Percentiles rank a stretch among this genome's conserved stretches.
Conservation (phyloP, 352 stramenopile genomes). For the Globisporangium mamillatum region DNA sequence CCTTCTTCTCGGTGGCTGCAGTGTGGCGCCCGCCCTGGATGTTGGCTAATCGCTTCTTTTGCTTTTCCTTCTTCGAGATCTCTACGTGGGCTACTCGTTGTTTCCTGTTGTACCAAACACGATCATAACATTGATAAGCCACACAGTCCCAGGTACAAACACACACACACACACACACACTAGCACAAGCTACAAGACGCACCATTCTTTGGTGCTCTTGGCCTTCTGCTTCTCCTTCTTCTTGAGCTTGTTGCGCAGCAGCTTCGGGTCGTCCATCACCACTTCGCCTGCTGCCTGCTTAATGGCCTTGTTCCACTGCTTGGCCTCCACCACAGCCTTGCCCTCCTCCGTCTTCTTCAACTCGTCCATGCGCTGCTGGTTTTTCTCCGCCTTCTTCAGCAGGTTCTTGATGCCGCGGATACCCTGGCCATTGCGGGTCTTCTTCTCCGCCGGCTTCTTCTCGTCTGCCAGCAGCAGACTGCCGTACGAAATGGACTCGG, state of each 20-base stretch:
- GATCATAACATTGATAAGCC: background rate
- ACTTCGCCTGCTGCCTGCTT: conserved; percentile 66
- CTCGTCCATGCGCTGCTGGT: conserved; percentile 71
- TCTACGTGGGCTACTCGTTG: conserved; percentile 54
- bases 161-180: background rate
- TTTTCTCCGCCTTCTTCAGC: conserved; percentile 77
- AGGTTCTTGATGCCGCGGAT: conserved; percentile 75
- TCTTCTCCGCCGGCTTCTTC: conserved; percentile 44
- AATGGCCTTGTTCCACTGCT: conserved; percentile 71
- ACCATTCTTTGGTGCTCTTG: conserved; percentile 79
- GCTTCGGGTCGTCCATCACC: conserved; percentile 73
- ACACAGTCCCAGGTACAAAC: background rate
- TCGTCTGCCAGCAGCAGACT: conserved; percentile 64
- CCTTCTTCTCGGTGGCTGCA: conserved; percentile 23
- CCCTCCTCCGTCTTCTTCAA: conserved; percentile 80
- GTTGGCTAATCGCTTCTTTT: conserved; percentile 62
- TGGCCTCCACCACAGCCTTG: conserved; percentile 55
- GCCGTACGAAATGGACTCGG: conserved; percentile 68
- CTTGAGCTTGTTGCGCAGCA: conserved; percentile 78
- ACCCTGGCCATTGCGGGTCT: conserved; percentile 72
- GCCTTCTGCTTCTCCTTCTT: conserved; percentile 82
- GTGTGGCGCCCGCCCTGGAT: conserved; percentile 17
- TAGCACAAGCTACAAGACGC: conserved; percentile 5
- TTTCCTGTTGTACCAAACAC: conserved; percentile 33
- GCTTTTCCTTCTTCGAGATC: conserved; percentile 61